These are phyloP conservation scores for Teunomyces pallodes DNA, from an alignment of 805 yeast genomes.

Conservation along the genomic window DNA sequence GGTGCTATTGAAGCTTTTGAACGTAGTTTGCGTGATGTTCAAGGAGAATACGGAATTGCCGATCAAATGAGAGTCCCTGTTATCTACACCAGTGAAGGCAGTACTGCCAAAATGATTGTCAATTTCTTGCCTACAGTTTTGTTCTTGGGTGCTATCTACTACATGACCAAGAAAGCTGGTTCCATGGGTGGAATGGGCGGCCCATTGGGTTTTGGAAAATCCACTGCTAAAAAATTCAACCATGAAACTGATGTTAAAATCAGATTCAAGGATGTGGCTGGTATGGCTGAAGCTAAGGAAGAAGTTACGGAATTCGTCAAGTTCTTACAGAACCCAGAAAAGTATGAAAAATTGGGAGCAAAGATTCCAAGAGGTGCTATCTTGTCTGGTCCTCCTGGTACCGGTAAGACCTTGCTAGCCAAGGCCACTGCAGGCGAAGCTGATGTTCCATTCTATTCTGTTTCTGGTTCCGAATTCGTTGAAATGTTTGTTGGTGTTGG, in stretches of 20 bases:
- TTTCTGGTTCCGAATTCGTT: constrained; percentile 95
- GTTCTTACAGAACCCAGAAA: constrained; percentile 84
- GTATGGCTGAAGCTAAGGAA: constrained; percentile 93
- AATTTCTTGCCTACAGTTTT: constrained; percentile 87
- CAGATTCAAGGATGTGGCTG: constrained; percentile 93
- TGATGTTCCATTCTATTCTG: constrained; percentile 93
- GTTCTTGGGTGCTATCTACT: constrained; percentile 85
- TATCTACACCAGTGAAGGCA: constrained; percentile 69
- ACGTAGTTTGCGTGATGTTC: constrained; percentile 70
- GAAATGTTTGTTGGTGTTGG: constrained; percentile 99
- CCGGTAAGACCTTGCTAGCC: constrained; percentile 96
- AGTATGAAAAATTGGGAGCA: constrained; percentile 92
- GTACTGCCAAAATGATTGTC: constrained; percentile 56
- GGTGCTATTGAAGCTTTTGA: constrained; percentile 92
- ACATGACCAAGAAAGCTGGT: constrained; percentile 69
- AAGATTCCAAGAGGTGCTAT: constrained; percentile 98
- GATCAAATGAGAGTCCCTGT: constrained; percentile 75
- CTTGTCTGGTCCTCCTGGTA: constrained; percentile 97
- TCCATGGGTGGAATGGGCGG: constrained; percentile 79
- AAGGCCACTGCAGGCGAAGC: constrained; percentile 99
- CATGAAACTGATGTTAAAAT: constrained; percentile 88
- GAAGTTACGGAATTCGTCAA: constrained; percentile 98
- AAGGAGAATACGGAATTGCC: constrained; percentile 62
- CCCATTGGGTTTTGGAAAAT: constrained; percentile 78
- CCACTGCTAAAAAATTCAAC: constrained; percentile 87